A percentile compares a stretch with the other conserved stretches of the same genome.
Evolutionary conservation across 1,284 basidiomycete species (phyloP).

Genomic region (Gomphus sp.): DNA sequence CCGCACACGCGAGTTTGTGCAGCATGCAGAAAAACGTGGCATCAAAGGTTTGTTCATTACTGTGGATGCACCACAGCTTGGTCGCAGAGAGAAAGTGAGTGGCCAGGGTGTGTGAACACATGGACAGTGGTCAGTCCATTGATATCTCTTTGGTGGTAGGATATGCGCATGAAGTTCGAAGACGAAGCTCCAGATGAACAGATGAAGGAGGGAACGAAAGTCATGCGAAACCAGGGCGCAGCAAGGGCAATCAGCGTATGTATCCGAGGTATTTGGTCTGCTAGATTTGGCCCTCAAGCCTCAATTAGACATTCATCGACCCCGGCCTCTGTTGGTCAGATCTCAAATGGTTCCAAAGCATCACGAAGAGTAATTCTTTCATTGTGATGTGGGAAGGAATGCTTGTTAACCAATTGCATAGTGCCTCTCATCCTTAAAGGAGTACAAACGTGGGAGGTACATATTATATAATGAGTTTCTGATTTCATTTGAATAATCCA

Average conservation of each 20-base stretch:
- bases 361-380: conserved; percentile 60
- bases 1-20: conserved; percentile 75
- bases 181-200: conserved; percentile 65
- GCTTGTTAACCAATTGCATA: conserved; percentile 19
- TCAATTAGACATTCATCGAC: conserved; percentile 83
- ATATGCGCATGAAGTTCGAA: conserved; percentile 95
- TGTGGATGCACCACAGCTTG: conserved; percentile 89
- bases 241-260: conserved; percentile 87
- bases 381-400: background rate
- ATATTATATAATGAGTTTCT: conserved; percentile 11
- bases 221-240: conserved; percentile 84
- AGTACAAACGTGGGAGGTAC: conserved; percentile 83
- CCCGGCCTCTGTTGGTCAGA: conserved; percentile 84
- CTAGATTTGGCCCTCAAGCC: background rate
- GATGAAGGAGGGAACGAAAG: conserved; percentile 47
- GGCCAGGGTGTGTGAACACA: background rate
- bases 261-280: conserved; percentile 11
- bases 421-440: conserved; percentile 93
- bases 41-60: conserved; percentile 87
- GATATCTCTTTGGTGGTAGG: conserved; percentile 34
- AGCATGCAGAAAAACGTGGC: conserved; percentile 76
- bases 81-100: conserved; percentile 74
- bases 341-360: conserved; percentile 79
- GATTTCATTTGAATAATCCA: background rate
- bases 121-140: background rate